phyloP scores from a whole-genome alignment of 768 basidiomycete species.

The Serendipita sp. region DNA sequence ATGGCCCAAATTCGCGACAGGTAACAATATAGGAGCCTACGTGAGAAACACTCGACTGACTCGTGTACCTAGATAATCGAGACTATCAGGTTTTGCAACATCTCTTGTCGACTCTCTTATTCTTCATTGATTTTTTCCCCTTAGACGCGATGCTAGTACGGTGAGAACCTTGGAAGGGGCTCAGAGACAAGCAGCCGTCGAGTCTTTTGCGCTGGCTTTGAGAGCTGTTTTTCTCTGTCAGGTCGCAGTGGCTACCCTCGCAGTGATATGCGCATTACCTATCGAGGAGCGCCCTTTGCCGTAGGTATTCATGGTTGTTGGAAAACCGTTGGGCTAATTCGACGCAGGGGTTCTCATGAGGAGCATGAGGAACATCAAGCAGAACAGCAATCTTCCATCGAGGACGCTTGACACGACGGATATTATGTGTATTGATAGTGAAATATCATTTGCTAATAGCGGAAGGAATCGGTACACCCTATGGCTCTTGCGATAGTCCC shows the following conservation, averaged over 20 bases:
- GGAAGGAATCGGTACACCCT: no score
- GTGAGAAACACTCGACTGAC: neutral
- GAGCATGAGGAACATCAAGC: neutral
- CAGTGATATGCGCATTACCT: slow-evolving; percentile 52
- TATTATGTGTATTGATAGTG: no score
- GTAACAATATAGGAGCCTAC: slow-evolving; percentile 22
- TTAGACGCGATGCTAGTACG: slow-evolving; percentile 36
- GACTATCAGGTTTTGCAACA: neutral
- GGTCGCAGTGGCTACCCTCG: slow-evolving; percentile 45
- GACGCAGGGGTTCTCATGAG: neutral
- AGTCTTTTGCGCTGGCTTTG: slow-evolving; percentile 66
- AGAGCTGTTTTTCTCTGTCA: slow-evolving; percentile 75
- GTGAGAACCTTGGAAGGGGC: slow-evolving; percentile 49
- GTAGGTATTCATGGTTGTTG: slow-evolving; percentile 4
- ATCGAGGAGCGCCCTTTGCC: slow-evolving; percentile 29
- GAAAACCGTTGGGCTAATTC: neutral
- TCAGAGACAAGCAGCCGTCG: slow-evolving; percentile 44
- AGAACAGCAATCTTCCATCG: no score
- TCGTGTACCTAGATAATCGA: neutral
- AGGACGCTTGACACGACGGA: no score
- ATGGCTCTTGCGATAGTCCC: no score
- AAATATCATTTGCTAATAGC: no score
- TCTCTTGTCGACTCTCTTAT: neutral
- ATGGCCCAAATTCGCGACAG: slow-evolving; percentile 55
- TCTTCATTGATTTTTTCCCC: neutral